phyloP scores from a whole-genome alignment of 352 stramenopile species.

The Globisporangium barbulae region DNA sequence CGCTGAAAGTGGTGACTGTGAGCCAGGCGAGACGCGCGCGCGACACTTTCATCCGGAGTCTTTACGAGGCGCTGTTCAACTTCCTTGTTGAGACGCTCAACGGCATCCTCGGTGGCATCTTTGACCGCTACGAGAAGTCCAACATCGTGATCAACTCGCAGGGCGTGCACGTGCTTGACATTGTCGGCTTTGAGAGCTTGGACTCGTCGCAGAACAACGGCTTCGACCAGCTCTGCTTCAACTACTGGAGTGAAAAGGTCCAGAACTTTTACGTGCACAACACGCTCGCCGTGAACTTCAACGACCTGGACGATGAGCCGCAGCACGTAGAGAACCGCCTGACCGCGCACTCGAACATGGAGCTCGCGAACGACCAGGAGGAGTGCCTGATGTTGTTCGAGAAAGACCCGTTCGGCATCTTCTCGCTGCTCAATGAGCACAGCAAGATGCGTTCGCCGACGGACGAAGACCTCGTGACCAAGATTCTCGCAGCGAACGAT shows the following conservation, averaged over 20 bases:
- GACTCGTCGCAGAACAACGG: conserved; percentile 49
- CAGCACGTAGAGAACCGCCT: conserved; percentile 62
- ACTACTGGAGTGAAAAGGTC: conserved; percentile 87
- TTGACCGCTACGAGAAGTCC: conserved; percentile 81
- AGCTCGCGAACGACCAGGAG: conserved; percentile 50
- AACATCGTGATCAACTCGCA: conserved; percentile 81
- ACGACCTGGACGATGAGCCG: conserved; percentile 54
- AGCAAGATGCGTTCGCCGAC: conserved; percentile 58
- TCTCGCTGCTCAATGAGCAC: conserved; percentile 66
- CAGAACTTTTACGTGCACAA: conserved; percentile 81
- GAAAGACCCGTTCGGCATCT: conserved; percentile 69
- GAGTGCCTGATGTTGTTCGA: conserved; percentile 73
- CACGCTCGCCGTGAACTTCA: conserved; percentile 59
- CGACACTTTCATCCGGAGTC: conserved; percentile 74
- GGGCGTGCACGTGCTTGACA: conserved; percentile 79
- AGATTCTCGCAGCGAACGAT: conserved; percentile 74
- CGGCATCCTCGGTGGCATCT: conserved; percentile 75
- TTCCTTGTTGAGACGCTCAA: conserved; percentile 82
- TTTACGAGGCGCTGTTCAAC: conserved; percentile 78
- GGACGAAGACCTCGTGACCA: conserved; percentile 79
- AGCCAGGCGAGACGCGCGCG: conserved; percentile 63
- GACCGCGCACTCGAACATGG: conserved; percentile 50
- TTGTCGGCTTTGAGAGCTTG: conserved; percentile 70
- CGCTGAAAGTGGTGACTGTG: conserved; percentile 79
- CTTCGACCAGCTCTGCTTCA: conserved; percentile 79